Evolutionary conservation across 176 grass and related monocot genomes (phyloP).

Genomic region (Hyparrhenia diplandra): DNA sequence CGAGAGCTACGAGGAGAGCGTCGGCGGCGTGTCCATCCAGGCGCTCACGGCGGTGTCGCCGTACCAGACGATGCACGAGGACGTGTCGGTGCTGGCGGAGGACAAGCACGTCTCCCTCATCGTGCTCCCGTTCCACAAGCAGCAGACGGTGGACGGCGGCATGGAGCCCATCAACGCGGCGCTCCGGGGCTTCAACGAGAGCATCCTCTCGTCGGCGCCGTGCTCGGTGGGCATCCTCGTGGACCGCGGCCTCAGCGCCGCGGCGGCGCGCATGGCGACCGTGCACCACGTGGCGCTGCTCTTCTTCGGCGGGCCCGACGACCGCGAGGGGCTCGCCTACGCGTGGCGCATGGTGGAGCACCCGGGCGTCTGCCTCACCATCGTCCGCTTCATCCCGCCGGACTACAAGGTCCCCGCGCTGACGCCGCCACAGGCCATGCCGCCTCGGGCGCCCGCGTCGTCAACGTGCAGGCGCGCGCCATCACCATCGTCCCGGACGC

Average conservation of each 20-base stretch:
- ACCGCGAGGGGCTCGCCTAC: constrained; percentile 70
- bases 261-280: constrained; percentile 21
- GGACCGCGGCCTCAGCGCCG: constrained; percentile 64
- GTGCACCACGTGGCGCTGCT: constrained; percentile 57
- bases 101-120: too few relatives aligned
- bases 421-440: neutral
- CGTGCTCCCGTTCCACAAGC: too few relatives aligned
- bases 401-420: constrained; percentile 29
- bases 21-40: too few relatives aligned
- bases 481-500: constrained; percentile 48
- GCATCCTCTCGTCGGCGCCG: too few relatives aligned
- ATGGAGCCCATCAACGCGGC: too few relatives aligned
- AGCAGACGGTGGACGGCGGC: too few relatives aligned
- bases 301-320: constrained; percentile 80
- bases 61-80: too few relatives aligned
- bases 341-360: constrained; percentile 65
- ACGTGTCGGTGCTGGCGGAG: too few relatives aligned
- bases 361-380: constrained; percentile 58
- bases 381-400: constrained; percentile 56
- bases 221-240: constrained; percentile 80
- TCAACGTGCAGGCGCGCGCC: constrained; percentile 20
- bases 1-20: too few relatives aligned
- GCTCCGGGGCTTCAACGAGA: too few relatives aligned
- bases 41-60: too few relatives aligned
- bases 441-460: neutral